These are phyloP conservation scores for Xerocomus nothofagi DNA, from an alignment of 1,284 basidiomycete genomes.

Conservation along the genomic window DNA sequence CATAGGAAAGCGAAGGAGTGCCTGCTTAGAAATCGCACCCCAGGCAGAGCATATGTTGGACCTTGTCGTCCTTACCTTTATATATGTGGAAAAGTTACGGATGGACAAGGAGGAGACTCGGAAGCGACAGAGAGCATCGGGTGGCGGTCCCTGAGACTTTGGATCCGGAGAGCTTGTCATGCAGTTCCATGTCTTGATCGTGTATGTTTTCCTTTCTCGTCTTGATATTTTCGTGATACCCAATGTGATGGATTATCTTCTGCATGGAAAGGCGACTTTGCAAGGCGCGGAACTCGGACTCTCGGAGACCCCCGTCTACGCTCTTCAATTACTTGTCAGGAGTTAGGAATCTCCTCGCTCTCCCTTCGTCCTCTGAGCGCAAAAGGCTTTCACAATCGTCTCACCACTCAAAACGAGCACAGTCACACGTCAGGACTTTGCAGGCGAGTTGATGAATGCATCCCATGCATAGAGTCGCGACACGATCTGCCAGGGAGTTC, in stretches of 20 bases:
- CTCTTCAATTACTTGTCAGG: too few relatives aligned
- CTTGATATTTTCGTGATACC: not conserved
- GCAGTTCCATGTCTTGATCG: not conserved
- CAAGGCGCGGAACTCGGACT: too few relatives aligned
- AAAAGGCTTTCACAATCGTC: too few relatives aligned
- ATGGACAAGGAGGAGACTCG: conserved; percentile 28
- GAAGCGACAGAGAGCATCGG: conserved; percentile 10
- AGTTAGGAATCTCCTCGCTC: too few relatives aligned
- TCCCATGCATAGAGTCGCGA: not conserved
- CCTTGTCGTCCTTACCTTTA: conserved; percentile 41
- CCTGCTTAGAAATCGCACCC: conserved; percentile 37
- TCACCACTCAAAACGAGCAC: too few relatives aligned
- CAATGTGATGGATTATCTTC: too few relatives aligned
- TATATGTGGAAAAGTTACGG: conserved; percentile 39
- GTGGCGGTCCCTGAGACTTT: conserved; percentile 22
- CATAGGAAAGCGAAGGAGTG: conserved; percentile 22
- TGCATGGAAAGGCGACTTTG: too few relatives aligned
- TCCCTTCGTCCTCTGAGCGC: too few relatives aligned
- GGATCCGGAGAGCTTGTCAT: not conserved
- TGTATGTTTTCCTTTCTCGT: too few relatives aligned
- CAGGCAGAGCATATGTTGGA: conserved; percentile 38
- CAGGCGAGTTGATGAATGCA: not conserved
- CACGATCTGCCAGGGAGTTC: not conserved
- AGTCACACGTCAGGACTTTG: too few relatives aligned
- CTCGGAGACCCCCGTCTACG: too few relatives aligned